A percentile compares a stretch with the other conserved stretches of the same genome.
phyloP scores from a whole-genome alignment of 116 monocot species.

The Papilionanthe hybrid region DNA sequence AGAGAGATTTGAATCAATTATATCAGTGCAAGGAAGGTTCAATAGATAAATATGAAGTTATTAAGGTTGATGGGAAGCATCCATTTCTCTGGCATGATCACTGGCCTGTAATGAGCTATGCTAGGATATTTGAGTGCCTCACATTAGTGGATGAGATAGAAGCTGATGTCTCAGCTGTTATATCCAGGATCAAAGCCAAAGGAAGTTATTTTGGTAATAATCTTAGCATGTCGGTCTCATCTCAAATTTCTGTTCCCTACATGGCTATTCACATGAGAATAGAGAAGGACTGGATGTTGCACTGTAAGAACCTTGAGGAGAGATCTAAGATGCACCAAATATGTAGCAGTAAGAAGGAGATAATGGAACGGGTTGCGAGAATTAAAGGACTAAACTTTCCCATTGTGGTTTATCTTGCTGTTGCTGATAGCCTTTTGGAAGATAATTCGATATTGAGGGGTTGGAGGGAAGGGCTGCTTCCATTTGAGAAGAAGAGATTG shows the following conservation, averaged over 20 bases:
- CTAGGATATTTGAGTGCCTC: conserved; percentile 69
- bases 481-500: conserved; percentile 77
- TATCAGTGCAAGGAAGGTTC: conserved; percentile 31
- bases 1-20: conserved; percentile 70
- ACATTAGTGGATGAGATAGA: conserved; percentile 67
- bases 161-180: conserved; percentile 50
- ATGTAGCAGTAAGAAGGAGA: conserved; percentile 83
- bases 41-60: conserved; percentile 43
- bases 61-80: conserved; percentile 65
- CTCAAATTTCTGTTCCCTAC: conserved; percentile 32
- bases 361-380: conserved; percentile 47
- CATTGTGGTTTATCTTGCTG: conserved; percentile 67
- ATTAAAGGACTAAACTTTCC: conserved; percentile 40
- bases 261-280: conserved; percentile 94
- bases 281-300: conserved; percentile 98
- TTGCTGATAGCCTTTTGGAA: conserved; percentile 83
- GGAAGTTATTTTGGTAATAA: neutral
- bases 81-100: conserved; percentile 98
- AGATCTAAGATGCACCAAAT: conserved; percentile 52
- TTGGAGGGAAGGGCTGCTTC: conserved; percentile 70
- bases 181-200: conserved; percentile 54
- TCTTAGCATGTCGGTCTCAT: too few relatives aligned
- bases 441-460: conserved; percentile 56
- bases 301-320: conserved; percentile 81
- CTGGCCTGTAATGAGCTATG: conserved; percentile 76